Evolutionary conservation across 2,329 filamentous ascomycete genomes (phyloP), one percentile per base, ranked within the genome.

Genomic region (Penicillium sp.): DNA sequence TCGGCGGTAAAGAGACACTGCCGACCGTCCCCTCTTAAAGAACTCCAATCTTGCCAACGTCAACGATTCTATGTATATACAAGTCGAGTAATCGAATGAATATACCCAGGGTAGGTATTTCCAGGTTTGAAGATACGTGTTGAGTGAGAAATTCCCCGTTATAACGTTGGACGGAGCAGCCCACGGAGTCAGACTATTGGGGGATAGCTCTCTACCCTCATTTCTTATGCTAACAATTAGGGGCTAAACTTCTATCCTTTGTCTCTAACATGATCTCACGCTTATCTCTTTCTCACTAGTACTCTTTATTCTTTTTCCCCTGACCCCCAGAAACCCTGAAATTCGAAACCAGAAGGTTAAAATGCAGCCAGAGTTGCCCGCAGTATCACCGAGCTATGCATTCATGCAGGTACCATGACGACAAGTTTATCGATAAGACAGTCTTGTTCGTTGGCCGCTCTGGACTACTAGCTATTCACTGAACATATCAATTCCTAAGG

Each of bases 1-100:
- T 56, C 51, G 57, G 57, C 57, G 57, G 57, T 59, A 59, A 58
- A 55, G 56, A 55, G 52, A 44, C 51, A 54, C 51, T 46, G 53
- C 53, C 57, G 55, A 57, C 57, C 55, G 53, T 55, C 45, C 48
- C 40, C 48, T 44, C 48, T 42, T 53, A 40, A 41, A 47, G 43
- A 45, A 45, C 41, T 47, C 42, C 39, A 19, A 42, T 42, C 26
- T 40, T 40, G 6, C 28, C 28, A 46, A 46, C 44, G 6, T 22
- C 44, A 40, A 40, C 35, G 3, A 29, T 31, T 31, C 31, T 24
- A 24, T 28, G 6, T 24, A 24, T 31, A 24, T 9, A 26, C 8
- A 9, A 44, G 3, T 31, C 19, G 12, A 24, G 21, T 8, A 19
- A 26, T 43, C 40, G 10, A 7, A 26, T 13, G 22, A 26, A 15